Evolutionary conservation across 2,329 filamentous ascomycete species (phyloP).

Genomic region (Coniochaeta sp.): DNA sequence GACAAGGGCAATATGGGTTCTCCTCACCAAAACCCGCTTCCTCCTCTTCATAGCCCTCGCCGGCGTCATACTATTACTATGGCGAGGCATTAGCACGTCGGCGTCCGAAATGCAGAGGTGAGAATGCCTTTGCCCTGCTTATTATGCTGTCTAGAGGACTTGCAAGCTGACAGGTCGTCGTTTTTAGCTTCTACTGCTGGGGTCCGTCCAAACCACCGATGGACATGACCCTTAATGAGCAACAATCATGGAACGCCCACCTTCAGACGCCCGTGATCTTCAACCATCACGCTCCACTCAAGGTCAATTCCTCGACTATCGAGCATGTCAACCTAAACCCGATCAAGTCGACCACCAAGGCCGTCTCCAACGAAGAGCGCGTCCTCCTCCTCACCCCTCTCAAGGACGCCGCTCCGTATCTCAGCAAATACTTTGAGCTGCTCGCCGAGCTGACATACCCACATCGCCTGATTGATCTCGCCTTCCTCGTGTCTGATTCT

Average conservation of each 20-base stretch:
- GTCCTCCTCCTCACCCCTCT: conserved; percentile 89
- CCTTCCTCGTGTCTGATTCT: conserved; percentile 88
- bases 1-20: conserved; percentile 60
- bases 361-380: conserved; percentile 72
- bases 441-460: conserved; percentile 86
- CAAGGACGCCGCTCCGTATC: conserved; percentile 75
- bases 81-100: conserved; percentile 74
- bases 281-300: conserved; percentile 86
- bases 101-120: conserved; percentile 90
- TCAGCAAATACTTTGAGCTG: conserved; percentile 90
- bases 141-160: not conserved
- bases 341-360: conserved; percentile 73
- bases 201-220: conserved; percentile 92
- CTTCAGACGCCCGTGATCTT: conserved; percentile 89
- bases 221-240: conserved; percentile 88
- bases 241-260: conserved; percentile 81
- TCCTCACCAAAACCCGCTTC: conserved; percentile 71
- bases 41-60: conserved; percentile 64
- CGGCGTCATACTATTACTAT: conserved; percentile 71
- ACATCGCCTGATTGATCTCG: conserved; percentile 89
- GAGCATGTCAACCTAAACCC: conserved; percentile 75
- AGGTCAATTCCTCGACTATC: conserved; percentile 76
- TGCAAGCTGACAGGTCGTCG: conserved; percentile 8
- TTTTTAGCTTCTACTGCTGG: conserved; percentile 86
- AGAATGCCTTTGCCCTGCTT: conserved; percentile 14